These are phyloP conservation scores for Botrytis cinerea DNA, from an alignment of 2,329 filamentous ascomycete genomes.

Conservation along the genomic window DNA sequence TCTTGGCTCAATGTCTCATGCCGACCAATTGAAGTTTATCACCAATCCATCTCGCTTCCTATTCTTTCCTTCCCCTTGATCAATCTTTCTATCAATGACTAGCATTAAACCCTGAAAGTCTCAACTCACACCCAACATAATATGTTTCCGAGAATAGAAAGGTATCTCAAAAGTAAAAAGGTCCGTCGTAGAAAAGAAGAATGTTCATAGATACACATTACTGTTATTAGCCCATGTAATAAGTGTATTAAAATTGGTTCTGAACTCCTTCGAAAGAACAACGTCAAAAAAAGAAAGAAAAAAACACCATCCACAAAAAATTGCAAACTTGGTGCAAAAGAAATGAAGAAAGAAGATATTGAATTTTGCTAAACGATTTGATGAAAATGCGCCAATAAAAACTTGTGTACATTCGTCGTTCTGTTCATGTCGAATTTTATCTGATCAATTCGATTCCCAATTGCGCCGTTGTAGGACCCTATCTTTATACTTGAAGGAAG, in stretches of 20 bases:
- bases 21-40: not conserved
- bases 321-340: constrained; percentile 19
- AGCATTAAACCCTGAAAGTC: constrained; percentile 17
- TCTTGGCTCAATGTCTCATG: not conserved
- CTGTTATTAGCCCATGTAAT: constrained; percentile 23
- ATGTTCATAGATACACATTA: constrained; percentile 24
- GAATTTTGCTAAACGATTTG: constrained; percentile 16
- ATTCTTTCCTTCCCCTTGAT: not conserved
- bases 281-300: constrained; percentile 7
- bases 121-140: constrained; percentile 1
- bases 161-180: constrained; percentile 14
- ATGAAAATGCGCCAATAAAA: constrained; percentile 13
- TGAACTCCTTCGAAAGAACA: constrained; percentile 23
- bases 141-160: constrained; percentile 3
- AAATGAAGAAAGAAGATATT: constrained; percentile 18
- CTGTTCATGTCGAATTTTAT: constrained; percentile 28
- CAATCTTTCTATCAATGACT: constrained; percentile 11
- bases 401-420: constrained; percentile 32
- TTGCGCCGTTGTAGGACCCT: constrained; percentile 25
- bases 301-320: not conserved
- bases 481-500: constrained; percentile 19
- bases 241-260: constrained; percentile 14
- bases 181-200: constrained; percentile 14
- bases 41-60: not conserved
- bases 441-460: constrained; percentile 22